Evolutionary conservation across 805 yeast genomes (phyloP).

Genomic region (Ogataea sp.): DNA sequence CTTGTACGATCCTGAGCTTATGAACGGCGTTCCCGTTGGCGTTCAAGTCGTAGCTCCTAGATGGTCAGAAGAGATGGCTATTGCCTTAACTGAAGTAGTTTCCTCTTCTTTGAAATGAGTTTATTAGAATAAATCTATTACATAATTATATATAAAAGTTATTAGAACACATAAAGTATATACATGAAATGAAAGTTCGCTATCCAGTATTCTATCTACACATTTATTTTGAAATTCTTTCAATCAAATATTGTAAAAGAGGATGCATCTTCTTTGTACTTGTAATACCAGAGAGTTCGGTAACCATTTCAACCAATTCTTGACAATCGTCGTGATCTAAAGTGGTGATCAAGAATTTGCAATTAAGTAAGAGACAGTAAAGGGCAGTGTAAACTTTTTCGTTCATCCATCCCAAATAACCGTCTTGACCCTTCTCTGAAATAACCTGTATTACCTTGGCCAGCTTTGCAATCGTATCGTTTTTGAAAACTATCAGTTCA

Average conservation of each 20-base stretch:
- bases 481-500: too few species aligned
- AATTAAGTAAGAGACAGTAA: background rate
- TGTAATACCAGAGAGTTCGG: background rate
- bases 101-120: background rate
- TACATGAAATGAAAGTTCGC: too few species aligned
- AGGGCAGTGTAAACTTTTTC: background rate
- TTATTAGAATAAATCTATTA: background rate
- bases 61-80: constrained; percentile 50
- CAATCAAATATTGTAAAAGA: background rate
- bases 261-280: background rate
- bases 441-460: background rate
- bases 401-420: background rate
- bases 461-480: constrained; percentile 4
- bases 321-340: background rate
- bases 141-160: too few species aligned
- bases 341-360: background rate
- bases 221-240: background rate
- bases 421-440: background rate
- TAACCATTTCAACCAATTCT: background rate
- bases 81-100: constrained; percentile 26
- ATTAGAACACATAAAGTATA: too few species aligned
- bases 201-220: too few species aligned
- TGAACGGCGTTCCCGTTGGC: constrained; percentile 45
- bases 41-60: constrained; percentile 48
- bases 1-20: constrained; percentile 38